Evolutionary conservation across 2,329 filamentous ascomycete species (phyloP).

Genomic region (Capronia coronata): DNA sequence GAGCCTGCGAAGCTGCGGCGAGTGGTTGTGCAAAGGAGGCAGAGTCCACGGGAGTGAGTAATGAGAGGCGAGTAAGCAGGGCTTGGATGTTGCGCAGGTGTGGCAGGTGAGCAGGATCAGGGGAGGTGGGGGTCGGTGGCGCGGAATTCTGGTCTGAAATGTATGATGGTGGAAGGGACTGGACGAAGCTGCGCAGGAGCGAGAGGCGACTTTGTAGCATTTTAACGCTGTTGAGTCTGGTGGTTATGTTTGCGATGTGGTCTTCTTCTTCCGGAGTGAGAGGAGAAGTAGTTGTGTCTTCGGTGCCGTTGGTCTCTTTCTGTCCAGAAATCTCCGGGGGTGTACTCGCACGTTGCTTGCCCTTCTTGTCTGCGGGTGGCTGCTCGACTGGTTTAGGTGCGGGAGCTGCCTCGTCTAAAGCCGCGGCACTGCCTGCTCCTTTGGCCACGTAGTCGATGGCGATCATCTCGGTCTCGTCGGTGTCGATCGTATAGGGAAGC

Average conservation of each 20-base stretch:
- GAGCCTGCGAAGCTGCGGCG: slow-evolving; percentile 63
- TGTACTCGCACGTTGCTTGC: slow-evolving; percentile 34
- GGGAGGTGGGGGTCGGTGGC: slow-evolving; percentile 31
- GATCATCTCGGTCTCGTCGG: slow-evolving; percentile 95
- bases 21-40: slow-evolving; percentile 46
- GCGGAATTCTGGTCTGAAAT: slow-evolving; percentile 43
- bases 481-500: slow-evolving; percentile 81
- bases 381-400: not conserved
- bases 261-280: slow-evolving; percentile 60
- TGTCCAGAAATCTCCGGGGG: slow-evolving; percentile 31
- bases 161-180: slow-evolving; percentile 61
- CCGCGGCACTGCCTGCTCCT: slow-evolving; percentile 72
- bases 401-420: slow-evolving; percentile 30
- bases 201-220: slow-evolving; percentile 77
- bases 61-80: slow-evolving; percentile 72
- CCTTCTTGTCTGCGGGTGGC: slow-evolving; percentile 30
- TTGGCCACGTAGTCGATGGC: slow-evolving; percentile 87
- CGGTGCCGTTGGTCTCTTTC: slow-evolving; percentile 20
- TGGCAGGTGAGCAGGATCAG: slow-evolving; percentile 48
- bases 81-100: slow-evolving; percentile 85
- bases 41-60: slow-evolving; percentile 66
- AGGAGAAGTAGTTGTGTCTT: slow-evolving; percentile 16
- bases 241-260: slow-evolving; percentile 62
- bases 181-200: slow-evolving; percentile 69
- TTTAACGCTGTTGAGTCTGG: slow-evolving; percentile 86